Base-by-base conservation (phyloP, 345 rosid species). In the Bruguiera sexangula region DNA sequence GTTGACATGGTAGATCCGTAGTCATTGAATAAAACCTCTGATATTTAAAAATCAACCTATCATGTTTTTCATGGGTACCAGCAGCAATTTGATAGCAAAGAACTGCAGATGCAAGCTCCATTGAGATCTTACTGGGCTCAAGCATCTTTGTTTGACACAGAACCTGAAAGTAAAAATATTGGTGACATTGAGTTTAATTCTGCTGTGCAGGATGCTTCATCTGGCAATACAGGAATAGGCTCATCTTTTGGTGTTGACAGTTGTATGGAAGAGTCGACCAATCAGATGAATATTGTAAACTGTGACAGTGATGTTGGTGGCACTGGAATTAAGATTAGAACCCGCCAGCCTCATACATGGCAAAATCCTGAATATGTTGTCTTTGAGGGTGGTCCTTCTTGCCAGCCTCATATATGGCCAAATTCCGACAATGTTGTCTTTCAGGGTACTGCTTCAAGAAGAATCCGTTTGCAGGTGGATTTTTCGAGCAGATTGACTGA, bases 391-490 rank as follows among this genome's bases (percentile, higher is more conserved):
- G 24, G 24, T 24, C 24, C 24, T 24, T 24, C 24, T 24, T 24
- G 83, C 37, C 86, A 71, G 66, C 68, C 83, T 69, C 86, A 55
- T 53, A 68, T 69, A 21, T 78, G 16, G 26, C 72, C 71, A 21
- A 61, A 60, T 67, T 69, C 85, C 10, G 77, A 63, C 66, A 66
- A 70, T 65, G 43, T 77, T 24, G 61, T 9, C 29, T 1, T n/a
- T 69, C 94, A 86, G 68, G 96, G 92, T 51, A 85, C 83, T 70
- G 94, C 93, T 69, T 71, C 75, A 24, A 83, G 91, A 74, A 87
- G 96, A 79, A 63, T 91, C 70, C 88, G 76, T 18, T 70, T 93
- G 75, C 86, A 73, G 73, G 36, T 60, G 29, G 67, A 66, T 34
- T 20, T 0, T 19, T 29, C 60, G 51, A 36, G 57, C 21, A 63